phyloP scores from a whole-genome alignment of 352 stramenopile genomes.

The Chrysophaeum taylorii region DNA sequence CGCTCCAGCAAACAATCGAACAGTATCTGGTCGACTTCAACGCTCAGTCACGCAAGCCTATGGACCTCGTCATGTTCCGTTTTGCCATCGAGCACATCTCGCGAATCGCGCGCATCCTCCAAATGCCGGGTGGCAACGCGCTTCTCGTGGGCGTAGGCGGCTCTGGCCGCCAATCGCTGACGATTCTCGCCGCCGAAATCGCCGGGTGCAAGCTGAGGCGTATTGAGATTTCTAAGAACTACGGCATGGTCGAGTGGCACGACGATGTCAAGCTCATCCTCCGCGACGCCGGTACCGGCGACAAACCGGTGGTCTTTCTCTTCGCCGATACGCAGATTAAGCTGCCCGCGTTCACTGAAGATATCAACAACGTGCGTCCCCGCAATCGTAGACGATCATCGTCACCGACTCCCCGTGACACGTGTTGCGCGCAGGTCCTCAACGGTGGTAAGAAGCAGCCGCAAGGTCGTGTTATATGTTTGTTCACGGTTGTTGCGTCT shows the following conservation, averaged over 20 bases:
- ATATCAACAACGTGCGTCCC: conserved; percentile 95
- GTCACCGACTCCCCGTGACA: too few relatives aligned
- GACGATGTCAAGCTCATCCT: conserved; percentile 86
- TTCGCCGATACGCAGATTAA: conserved; percentile 91
- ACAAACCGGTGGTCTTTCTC: conserved; percentile 73
- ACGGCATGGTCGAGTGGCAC: conserved; percentile 79
- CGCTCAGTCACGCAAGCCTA: conserved; percentile 71
- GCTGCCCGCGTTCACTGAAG: conserved; percentile 82
- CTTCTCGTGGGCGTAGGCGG: conserved; percentile 82
- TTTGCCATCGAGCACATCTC: conserved; percentile 88
- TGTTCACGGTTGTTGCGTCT: too few relatives aligned
- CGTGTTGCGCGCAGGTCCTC: too few relatives aligned
- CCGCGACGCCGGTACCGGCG: conserved; percentile 69
- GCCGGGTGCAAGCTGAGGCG: conserved; percentile 73
- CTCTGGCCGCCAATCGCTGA: conserved; percentile 76
- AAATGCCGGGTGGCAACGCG: conserved; percentile 82
- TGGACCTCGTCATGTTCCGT: conserved; percentile 92
- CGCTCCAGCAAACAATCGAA: conserved; percentile 69
- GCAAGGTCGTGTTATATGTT: too few relatives aligned
- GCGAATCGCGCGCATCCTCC: conserved; percentile 76
- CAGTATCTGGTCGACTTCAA: conserved; percentile 82
- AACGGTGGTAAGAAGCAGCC: too few relatives aligned
- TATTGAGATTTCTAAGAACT: conserved; percentile 89
- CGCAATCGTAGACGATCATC: too few relatives aligned
- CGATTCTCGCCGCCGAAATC: conserved; percentile 76